Conservation (phyloP, 2,329 filamentous ascomycete genomes). For the Fusarium sp. region DNA sequence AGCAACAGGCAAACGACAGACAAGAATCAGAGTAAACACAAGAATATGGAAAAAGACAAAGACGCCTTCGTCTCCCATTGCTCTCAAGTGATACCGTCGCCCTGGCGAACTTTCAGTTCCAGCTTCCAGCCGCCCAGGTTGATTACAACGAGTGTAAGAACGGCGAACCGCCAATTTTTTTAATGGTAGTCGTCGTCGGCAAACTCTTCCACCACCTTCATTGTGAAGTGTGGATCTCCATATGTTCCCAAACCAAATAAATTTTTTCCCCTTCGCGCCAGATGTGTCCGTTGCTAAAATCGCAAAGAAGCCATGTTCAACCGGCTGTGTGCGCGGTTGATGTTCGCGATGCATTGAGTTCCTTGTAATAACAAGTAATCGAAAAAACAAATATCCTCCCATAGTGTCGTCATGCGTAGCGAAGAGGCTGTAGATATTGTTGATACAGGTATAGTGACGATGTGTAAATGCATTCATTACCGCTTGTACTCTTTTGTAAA, state of each 20-base stretch:
- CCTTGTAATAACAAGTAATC: constrained; percentile 36
- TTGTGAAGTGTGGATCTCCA: constrained; percentile 30
- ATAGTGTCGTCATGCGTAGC: constrained; percentile 47
- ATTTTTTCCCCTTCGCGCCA: constrained; percentile 41
- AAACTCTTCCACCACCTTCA: constrained; percentile 40
- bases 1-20: constrained; percentile 50
- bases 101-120: constrained; percentile 51
- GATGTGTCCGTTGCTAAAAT: constrained; percentile 37
- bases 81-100: constrained; percentile 49
- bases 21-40: constrained; percentile 55
- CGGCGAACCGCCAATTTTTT: constrained; percentile 51
- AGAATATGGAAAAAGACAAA: constrained; percentile 49
- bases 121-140: constrained; percentile 54
- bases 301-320: constrained; percentile 41
- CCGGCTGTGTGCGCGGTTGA: constrained; percentile 27
- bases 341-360: constrained; percentile 45
- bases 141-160: constrained; percentile 69
- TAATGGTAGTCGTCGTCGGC: constrained; percentile 46
- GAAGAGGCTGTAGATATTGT: constrained; percentile 52
- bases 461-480: constrained; percentile 57
- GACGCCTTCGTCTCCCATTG: constrained; percentile 33
- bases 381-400: constrained; percentile 46
- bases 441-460: constrained; percentile 61
- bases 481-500: constrained; percentile 57
- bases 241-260: constrained; percentile 30